Evolutionary conservation across 2,329 filamentous ascomycete genomes (phyloP).

Genomic region (Aspergillus sp.): DNA sequence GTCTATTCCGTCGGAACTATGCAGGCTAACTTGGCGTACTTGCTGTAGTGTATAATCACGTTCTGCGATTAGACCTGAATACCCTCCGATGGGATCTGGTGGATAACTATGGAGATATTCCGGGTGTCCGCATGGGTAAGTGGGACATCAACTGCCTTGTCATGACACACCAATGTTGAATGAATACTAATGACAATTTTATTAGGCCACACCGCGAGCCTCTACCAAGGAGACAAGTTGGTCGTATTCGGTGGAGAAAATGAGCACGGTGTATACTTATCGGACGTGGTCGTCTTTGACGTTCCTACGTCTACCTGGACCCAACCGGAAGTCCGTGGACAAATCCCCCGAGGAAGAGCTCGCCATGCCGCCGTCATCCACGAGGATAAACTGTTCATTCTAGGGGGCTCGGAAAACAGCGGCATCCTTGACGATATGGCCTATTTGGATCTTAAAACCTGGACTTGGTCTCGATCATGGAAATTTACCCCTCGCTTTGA

Average conservation of each 20-base stretch:
- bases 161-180: background rate
- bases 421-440: slow-evolving; percentile 94
- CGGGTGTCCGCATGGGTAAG: slow-evolving; percentile 92
- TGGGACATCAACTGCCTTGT: slow-evolving; percentile 7
- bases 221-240: slow-evolving; percentile 93
- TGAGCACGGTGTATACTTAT: slow-evolving; percentile 92
- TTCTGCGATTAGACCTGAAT: slow-evolving; percentile 80
- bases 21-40: slow-evolving; percentile 1
- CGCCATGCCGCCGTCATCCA: slow-evolving; percentile 92
- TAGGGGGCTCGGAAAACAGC: slow-evolving; percentile 89
- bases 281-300: slow-evolving; percentile 94
- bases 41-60: slow-evolving; percentile 83
- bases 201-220: slow-evolving; percentile 84
- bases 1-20: background rate
- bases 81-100: slow-evolving; percentile 93
- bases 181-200: background rate
- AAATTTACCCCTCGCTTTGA: slow-evolving; percentile 93
- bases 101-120: slow-evolving; percentile 98
- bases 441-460: slow-evolving; percentile 94
- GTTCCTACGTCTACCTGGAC: slow-evolving; percentile 94
- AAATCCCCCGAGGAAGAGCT: slow-evolving; percentile 83
- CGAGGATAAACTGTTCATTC: slow-evolving; percentile 94
- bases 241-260: slow-evolving; percentile 98
- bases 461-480: slow-evolving; percentile 96
- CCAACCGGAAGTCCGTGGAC: slow-evolving; percentile 81